phyloP scores from a whole-genome alignment of 164 flowering plant genomes.

The Malania oleifera region DNA sequence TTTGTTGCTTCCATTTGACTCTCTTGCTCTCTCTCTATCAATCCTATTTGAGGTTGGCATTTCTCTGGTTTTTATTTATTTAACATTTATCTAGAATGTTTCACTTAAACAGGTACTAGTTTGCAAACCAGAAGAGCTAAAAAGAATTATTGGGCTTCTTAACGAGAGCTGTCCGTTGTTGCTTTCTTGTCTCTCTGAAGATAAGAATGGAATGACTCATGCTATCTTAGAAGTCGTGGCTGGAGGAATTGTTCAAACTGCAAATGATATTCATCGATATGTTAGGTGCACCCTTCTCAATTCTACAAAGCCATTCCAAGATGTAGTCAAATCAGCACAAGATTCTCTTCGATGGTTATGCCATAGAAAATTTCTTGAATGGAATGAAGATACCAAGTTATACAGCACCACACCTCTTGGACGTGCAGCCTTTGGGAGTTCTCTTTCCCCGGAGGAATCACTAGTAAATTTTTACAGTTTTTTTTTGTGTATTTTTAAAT shows the following conservation, averaged over 20 bases:
- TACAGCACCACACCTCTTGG: constrained; percentile 93
- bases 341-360: constrained; percentile 97
- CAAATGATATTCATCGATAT: constrained; percentile 86
- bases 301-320: constrained; percentile 92
- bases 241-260: constrained; percentile 94
- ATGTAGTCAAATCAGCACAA: constrained; percentile 94
- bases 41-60: too few species aligned
- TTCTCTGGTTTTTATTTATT: constrained; percentile 7
- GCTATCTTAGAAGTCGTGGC: constrained; percentile 98
- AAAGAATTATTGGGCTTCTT: constrained; percentile 57
- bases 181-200: constrained; percentile 91
- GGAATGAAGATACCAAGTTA: constrained; percentile 92
- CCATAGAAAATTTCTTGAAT: constrained; percentile 78
- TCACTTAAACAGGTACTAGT: constrained; percentile 56
- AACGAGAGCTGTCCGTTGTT: constrained; percentile 80
- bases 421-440: constrained; percentile 96
- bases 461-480: constrained; percentile 43
- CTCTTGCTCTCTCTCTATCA: constrained; percentile 5
- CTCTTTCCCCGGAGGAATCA: constrained; percentile 94
- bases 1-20: too few species aligned
- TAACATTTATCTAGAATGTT: neutral
- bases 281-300: constrained; percentile 95
- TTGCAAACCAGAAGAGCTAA: constrained; percentile 86
- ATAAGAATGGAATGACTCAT: constrained; percentile 97
- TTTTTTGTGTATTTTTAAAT: too few species aligned